Evolutionary conservation across 768 basidiomycete species (phyloP).

Genomic region (Trametes coccinea): DNA sequence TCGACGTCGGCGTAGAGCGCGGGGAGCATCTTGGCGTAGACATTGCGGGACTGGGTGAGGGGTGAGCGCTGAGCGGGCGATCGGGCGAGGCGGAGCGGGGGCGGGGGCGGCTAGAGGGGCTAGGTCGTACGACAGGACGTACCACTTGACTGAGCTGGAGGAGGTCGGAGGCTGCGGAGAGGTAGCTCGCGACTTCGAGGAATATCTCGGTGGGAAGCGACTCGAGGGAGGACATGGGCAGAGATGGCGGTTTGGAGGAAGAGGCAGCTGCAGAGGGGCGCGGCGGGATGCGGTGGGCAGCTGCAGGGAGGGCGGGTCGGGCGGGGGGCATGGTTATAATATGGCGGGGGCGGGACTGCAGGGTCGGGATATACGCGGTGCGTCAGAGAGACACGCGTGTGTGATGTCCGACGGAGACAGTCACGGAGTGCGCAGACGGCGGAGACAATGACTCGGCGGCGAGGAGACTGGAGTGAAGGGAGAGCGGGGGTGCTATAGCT

Average conservation of each 20-base stretch:
- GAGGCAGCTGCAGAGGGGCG: background rate
- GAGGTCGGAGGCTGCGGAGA: slow-evolving; percentile 54
- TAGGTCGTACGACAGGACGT: slow-evolving; percentile 32
- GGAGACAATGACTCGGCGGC: background rate
- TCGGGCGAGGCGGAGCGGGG: background rate
- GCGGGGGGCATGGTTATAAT: too few species aligned
- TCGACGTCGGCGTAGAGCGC: slow-evolving; percentile 61
- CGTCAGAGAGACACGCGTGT: background rate
- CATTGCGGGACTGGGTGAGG: slow-evolving; percentile 48
- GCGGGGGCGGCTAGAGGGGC: background rate
- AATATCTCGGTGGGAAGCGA: slow-evolving; percentile 59
- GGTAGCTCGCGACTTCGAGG: slow-evolving; percentile 59
- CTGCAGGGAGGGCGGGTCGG: background rate
- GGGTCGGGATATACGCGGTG: background rate
- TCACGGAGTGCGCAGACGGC: background rate
- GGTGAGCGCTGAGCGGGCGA: background rate
- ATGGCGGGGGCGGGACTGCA: background rate
- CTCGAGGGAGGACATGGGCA: slow-evolving; percentile 11
- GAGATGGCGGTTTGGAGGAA: background rate
- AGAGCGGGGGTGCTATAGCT: background rate
- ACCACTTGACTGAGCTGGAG: slow-evolving; percentile 62
- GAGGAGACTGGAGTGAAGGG: background rate
- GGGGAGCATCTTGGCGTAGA: slow-evolving; percentile 54
- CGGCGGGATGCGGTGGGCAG: background rate
- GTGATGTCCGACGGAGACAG: background rate